Conservation (phyloP, 2,329 filamentous ascomycete species). For the Xylaria sp. region DNA sequence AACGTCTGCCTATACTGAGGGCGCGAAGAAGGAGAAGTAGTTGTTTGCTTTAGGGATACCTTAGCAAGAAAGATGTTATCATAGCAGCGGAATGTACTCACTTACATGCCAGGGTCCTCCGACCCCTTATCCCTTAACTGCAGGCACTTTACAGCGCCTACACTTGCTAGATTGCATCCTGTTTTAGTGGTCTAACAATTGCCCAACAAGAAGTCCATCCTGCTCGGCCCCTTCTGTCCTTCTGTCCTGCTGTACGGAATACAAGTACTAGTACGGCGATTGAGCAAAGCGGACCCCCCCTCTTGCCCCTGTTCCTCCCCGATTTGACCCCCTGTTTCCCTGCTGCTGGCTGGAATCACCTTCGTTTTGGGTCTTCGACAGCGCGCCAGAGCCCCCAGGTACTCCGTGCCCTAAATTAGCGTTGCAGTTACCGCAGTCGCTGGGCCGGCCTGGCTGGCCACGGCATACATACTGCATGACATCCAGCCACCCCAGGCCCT, state of each 20-base stretch:
- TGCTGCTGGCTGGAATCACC: constrained; percentile 46
- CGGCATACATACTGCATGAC: constrained; percentile 46
- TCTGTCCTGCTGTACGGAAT: neutral
- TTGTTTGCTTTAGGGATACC: constrained; percentile 26
- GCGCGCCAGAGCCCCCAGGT: constrained; percentile 38
- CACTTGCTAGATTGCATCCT: neutral
- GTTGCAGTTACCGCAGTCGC: constrained; percentile 36
- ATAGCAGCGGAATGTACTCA: constrained; percentile 1
- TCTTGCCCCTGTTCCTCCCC: constrained; percentile 37
- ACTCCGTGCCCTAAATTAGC: constrained; percentile 45
- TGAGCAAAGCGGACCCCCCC: constrained; percentile 35
- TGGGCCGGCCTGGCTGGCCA: constrained; percentile 30
- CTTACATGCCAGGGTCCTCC: neutral
- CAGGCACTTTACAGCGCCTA: neutral
- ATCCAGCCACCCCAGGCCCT: constrained; percentile 42
- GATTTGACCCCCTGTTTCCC: constrained; percentile 36
- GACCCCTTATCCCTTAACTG: neutral
- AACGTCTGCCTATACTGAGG: constrained; percentile 5
- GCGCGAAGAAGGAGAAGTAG: neutral
- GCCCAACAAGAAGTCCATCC: neutral
- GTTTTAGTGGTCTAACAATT: neutral
- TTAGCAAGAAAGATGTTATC: constrained; percentile 2
- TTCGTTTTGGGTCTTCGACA: constrained; percentile 42
- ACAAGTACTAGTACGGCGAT: neutral
- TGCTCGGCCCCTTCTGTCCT: constrained; percentile 11